Evolutionary conservation across 495 filamentous ascomycete genomes (phyloP), one percentile per base, ranked within the genome.

Genomic region (Aspergillus taichungensis): DNA sequence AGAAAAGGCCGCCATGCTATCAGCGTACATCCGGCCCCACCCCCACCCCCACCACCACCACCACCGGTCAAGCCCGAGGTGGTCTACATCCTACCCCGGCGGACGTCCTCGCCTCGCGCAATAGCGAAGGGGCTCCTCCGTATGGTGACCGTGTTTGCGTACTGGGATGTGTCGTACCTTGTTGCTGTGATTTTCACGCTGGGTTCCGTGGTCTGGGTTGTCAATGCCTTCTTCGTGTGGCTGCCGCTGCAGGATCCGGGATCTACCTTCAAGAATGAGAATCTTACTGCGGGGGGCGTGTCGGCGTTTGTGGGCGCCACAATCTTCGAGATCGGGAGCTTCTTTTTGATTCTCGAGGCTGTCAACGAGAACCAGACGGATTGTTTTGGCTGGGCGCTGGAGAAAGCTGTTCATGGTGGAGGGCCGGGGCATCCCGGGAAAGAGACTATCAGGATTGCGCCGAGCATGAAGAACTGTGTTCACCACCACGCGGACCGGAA

Each of bases 311-410:
- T 86, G 24, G 83, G 84, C n/a, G 78, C 79, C 1, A 83, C 79
- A 0, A 61, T 87, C 4, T 86, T 87, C 55, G 79, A 83, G 53
- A 44, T 85, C 12, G 83, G 82, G 0, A 78, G 75, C 46, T 58
- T 87, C 0, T 55, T 87, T 14, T 60, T 87, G 10, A 68, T 87
- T 53, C 57, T 84, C 4, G 84, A 88, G 54, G 83, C 82, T 8
- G 66, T 86, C 5, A 85, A 87, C 59, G 79, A 79, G 45, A 79
- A 81, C 44, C 62, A 75, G 12, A 63, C 74, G 0, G 79, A 76
- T 9, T 87, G 83, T 56, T 86, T 87, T 60, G 83, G 83, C 11
- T 87, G 80, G 82, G 83, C 84, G 0, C 33, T 84, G 13, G 74
- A 81, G 43, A 66, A 64, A 34, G 62, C 68, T 6, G 24, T 77